Base-by-base conservation (phyloP, 495 filamentous ascomycete species). In the Clavariopsis aquatica region DNA sequence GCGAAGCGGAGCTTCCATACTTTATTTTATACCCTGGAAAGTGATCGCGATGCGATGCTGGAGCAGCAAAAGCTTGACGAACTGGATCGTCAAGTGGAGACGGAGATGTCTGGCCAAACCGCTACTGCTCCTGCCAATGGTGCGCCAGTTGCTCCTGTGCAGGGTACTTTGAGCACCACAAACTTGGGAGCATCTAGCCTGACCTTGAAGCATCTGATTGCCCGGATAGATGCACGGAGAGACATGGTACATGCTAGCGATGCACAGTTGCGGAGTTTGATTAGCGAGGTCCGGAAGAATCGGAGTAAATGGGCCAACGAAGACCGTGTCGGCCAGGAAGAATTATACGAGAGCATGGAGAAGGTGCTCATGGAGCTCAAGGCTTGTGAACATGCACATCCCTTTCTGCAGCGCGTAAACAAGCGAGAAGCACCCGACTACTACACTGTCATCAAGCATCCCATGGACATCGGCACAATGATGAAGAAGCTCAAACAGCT, bases 301-400 rank as follows among this genome's bases (percentile, higher is more conserved):
- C 81, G 94, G 67, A 96, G 93, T 74, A 99, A 99, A 76, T 99
- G 94, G 94, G 94, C 94, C 20, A 97, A 87, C 75, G 94, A 97
- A 74, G 94, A 99, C 57, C 93, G 93, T 66, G 86, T 99, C 55
- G 91, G 91, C 60, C 94, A 99, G 76, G 94, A 98, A 71, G 94
- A 99, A 77, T 84, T 99, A 2, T 99, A 99, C 71, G 94, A 99
- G 77, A 88, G 94, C 10, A 82, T 92, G 17, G 94, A 99, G 71
- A 96, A 96, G 78, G 94, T 99, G 22, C 80, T 98, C 56, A 93
- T 89, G 72, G 92, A 97, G 71, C 85, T 99, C 36, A 97, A 96
- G 73, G 95, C 93, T 19, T 90, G 93, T 6, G 93, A 98, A 72
- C 93, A 97, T 74, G 97, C 95, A 0, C 88, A 88, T 56, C 90